Evolutionary conservation across 1,284 basidiomycete genomes (phyloP), one percentile per base, ranked within the genome.

Genomic region (Ustanciosporium gigantosporum): DNA sequence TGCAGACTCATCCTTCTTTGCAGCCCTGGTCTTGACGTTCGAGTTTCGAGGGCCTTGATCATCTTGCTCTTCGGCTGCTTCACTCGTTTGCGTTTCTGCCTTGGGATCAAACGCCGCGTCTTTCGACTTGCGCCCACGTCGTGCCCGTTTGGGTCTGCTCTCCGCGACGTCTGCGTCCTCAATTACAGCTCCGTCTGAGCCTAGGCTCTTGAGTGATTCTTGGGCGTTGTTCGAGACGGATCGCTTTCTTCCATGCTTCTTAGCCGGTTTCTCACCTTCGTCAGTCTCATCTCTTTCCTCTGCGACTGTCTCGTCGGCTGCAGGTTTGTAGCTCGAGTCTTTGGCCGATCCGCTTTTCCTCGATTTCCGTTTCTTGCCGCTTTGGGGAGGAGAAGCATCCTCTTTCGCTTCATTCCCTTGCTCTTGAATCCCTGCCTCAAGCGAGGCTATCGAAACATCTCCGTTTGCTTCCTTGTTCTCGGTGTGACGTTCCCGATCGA

Each of bases 371-470:
- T 29, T 29, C 27, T 29, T 29, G 27, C 11, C 27, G 27, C 27
- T 29, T 29, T n/a, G 27, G 11, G 11, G 27, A n/a, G n/a, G n/a
- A n/a, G n/a, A n/a, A n/a, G 11, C 27, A 29, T 29, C 27, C 9
- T 29, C 27, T 29, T 29, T n/a, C 27, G 9, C 27, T 6, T 37
- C 34, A 2, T 13, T 16, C 19, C 25, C 36, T 4, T 41, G 36
- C 17, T 23, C 25, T 7, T 32, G 19, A 5, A 24, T 29, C 23
- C 37, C 42, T 14, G 38, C 38, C 5, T 25, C 41, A 11, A 62
- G 45, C 16, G 48, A 56, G 6, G 52, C 52, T 17, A 62, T 57
- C 5, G 59, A 62, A 13, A 47, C 17, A n/a, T 56, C 36, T 2
- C 48, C 52, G 8, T 31, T 16, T 25, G 20, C 27, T n/a, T 13